A percentile compares a stretch with the other conserved stretches of the same genome.
Evolutionary conservation across 306 rosid genomes (phyloP).

Genomic region (Bauhinia variegata): DNA sequence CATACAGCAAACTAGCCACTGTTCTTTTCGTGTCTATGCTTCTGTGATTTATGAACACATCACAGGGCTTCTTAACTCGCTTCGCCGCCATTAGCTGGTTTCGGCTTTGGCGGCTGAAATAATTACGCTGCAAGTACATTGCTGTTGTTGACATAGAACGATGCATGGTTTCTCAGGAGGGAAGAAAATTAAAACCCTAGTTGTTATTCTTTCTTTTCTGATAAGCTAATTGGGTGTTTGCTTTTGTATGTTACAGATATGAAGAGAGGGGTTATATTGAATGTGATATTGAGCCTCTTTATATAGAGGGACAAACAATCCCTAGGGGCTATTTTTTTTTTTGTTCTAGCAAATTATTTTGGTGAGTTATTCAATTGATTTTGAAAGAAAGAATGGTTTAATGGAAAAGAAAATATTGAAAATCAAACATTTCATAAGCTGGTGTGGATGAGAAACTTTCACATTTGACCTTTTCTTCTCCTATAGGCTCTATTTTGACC

Average conservation of each 20-base stretch:
- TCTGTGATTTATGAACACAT: slow-evolving; percentile 82
- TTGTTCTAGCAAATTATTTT: no score
- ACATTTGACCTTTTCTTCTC: slow-evolving; percentile 35
- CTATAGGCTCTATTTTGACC: slow-evolving; percentile 11
- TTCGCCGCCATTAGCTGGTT: slow-evolving; percentile 20
- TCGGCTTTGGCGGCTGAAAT: slow-evolving; percentile 33
- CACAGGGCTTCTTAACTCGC: slow-evolving; percentile 50
- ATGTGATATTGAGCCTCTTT: no score
- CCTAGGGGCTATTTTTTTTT: no score
- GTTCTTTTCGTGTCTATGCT: slow-evolving; percentile 77
- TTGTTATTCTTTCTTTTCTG: neutral
- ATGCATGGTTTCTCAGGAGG: slow-evolving; percentile 34
- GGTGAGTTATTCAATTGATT: slow-evolving; percentile 44
- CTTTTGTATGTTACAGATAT: no score
- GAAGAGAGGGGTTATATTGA: neutral
- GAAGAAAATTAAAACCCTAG: neutral
- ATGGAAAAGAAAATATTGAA: slow-evolving; percentile 27
- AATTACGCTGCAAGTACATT: slow-evolving; percentile 33
- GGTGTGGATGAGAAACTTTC: neutral
- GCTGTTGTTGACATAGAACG: slow-evolving; percentile 36
- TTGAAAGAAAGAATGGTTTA: slow-evolving; percentile 31
- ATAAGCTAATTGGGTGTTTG: neutral
- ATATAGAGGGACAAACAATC: no score
- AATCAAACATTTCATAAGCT: slow-evolving; percentile 29
- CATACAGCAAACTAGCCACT: slow-evolving; percentile 65